Evolutionary conservation across 164 flowering plant genomes (phyloP).

Genomic region (Aristolochia californica): DNA sequence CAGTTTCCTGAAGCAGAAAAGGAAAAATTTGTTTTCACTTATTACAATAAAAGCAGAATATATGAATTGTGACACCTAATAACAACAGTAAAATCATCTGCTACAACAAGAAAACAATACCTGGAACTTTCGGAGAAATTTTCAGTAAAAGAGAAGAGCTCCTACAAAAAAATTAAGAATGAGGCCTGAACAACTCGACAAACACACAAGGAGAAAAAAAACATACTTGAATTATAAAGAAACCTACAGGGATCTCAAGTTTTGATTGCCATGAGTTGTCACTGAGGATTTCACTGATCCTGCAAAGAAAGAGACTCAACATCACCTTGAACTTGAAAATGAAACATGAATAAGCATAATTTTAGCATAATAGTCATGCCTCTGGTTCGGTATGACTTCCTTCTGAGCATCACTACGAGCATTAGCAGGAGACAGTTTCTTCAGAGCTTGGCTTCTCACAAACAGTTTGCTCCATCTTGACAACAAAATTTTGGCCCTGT

Average conservation of each 20-base stretch:
- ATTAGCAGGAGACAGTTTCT: constrained; percentile 40
- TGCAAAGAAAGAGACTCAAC: constrained; percentile 26
- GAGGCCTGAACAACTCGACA: neutral
- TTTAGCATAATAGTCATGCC: constrained; percentile 26
- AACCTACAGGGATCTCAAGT: constrained; percentile 43
- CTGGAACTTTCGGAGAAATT: constrained; percentile 38
- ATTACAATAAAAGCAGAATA: neutral
- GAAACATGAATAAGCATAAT: neutral
- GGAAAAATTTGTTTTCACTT: neutral
- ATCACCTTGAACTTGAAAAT: neutral
- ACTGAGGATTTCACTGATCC: constrained; percentile 55
- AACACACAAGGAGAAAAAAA: neutral
- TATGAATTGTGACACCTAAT: constrained; percentile 2
- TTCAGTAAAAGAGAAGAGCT: constrained; percentile 18
- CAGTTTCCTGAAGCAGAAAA: constrained; percentile 41
- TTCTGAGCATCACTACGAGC: constrained; percentile 32
- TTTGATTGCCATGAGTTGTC: constrained; percentile 54
- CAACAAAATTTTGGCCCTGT: constrained; percentile 82
- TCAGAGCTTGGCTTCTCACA: constrained; percentile 54
- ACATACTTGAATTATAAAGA: neutral
- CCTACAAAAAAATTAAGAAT: constrained; percentile 27
- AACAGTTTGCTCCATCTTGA: constrained; percentile 85
- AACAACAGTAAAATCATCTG: neutral
- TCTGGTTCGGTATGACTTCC: constrained; percentile 49
- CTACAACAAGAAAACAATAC: constrained; percentile 11